A percentile compares a stretch with the other conserved stretches of the same genome.
Evolutionary conservation across 164 flowering plant species (phyloP).

Genomic region (Vitis vinifera): DNA sequence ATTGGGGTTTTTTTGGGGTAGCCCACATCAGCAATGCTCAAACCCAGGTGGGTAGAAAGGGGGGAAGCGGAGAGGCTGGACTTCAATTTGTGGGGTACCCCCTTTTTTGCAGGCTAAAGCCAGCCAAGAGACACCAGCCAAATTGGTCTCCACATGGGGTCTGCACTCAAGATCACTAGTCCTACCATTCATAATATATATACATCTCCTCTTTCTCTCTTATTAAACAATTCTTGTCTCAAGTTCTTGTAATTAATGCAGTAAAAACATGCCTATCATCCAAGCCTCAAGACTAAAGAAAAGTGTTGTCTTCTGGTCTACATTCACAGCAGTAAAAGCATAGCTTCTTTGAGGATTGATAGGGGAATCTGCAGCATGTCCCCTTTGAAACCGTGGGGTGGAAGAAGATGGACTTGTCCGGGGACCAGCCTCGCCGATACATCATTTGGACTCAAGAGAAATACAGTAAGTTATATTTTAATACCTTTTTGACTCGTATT

Average conservation of each 20-base stretch:
- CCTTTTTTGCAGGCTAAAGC: constrained; percentile 6
- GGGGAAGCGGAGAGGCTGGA: constrained; percentile 13
- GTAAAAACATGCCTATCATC: no score
- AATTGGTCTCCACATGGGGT: constrained; percentile 65
- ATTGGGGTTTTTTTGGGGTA: constrained; percentile 7
- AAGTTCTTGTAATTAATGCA: no score
- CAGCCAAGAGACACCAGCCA: constrained; percentile 38
- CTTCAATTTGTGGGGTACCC: constrained; percentile 17
- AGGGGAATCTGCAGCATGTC: constrained; percentile 23
- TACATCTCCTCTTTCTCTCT: background rate
- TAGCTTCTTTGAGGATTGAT: constrained; percentile 21
- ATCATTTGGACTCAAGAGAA: no score
- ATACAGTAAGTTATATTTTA: no score
- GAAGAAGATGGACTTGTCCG: background rate
- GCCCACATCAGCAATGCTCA: constrained; percentile 17
- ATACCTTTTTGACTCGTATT: no score
- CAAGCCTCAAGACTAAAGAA: no score
- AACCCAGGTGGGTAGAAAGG: constrained; percentile 17
- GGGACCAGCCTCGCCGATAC: no score
- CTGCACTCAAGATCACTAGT: constrained; percentile 11
- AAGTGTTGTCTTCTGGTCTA: background rate
- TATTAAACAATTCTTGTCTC: constrained; percentile 7
- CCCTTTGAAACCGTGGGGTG: constrained; percentile 7
- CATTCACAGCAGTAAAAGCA: constrained; percentile 2
- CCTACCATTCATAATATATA: constrained; percentile 22